Base-by-base conservation (phyloP, 208 protist species). In the Acanthamoeba divionensis region DNA sequence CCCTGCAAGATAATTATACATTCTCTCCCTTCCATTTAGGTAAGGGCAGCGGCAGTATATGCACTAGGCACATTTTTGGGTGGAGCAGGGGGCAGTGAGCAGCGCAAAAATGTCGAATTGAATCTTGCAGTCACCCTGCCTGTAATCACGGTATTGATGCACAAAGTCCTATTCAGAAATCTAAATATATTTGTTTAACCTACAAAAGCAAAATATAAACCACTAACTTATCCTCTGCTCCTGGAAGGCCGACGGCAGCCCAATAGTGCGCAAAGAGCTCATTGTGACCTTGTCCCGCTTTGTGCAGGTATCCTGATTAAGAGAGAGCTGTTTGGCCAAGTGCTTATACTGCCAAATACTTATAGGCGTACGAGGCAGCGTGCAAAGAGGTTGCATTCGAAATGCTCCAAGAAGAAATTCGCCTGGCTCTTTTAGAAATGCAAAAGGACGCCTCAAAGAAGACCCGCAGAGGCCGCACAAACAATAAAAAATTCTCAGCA, bases 31-130 rank as follows among this genome's bases (percentile, higher is more conserved):
- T 65, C 54, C n/a, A 13, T 44, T 9, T 4, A 91, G 44, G 95
- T 96, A 45, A 75, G 95, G 31, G 92, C 94, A 12, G 92, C 94
- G 0, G 90, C 91, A 2, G 91, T 95, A 0, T 95, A 92, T 50
- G 94, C 94, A 4, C 47, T 96, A 15, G 94, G 94, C 54, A 90
- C 89, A 13, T 91, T 95, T 4, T 86, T 96, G 36, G 91, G 91
- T 57, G 90, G 71, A 0, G 75, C 89, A 0, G 88, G 75, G 41
- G 82, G 90, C 18, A 45, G 7, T 38, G 93, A 94, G 31, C 85
- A 91, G 45, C 21, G 91, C 65, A 82, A 60, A 5, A 83, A 91
- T 36, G 91, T 94, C 18, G 94, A 95, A 38, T 47, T 92, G 18
- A 90, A 89, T 77, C 50, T 96, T 2, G 77, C 29, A 41, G 55